Percentiles rank a stretch among this genome's conserved stretches.
Evolutionary conservation across 257 asterid species (phyloP).

Genomic region (Capsicum rhomboideum): DNA sequence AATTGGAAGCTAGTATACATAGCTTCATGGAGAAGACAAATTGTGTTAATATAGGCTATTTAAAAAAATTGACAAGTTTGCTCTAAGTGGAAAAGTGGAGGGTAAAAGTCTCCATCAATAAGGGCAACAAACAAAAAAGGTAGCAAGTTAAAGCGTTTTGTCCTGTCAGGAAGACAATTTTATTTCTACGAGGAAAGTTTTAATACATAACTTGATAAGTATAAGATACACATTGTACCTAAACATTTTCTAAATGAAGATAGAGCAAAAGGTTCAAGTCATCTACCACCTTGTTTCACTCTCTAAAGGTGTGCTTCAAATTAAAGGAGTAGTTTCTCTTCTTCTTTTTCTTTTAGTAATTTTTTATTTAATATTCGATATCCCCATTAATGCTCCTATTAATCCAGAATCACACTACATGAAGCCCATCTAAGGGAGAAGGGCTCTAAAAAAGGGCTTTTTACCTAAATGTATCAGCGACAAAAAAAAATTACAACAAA

Average conservation of each 20-base stretch:
- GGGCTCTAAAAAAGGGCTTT: rapidly evolving
- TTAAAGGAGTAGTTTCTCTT: not conserved
- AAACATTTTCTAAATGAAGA: not conserved
- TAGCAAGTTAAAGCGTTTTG: not conserved
- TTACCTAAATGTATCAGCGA: too few relatives aligned
- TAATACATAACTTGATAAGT: not conserved
- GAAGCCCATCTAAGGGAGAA: not conserved
- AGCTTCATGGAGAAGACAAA: not conserved
- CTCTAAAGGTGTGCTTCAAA: not conserved
- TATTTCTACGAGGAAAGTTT: not conserved
- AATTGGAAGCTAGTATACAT: not conserved
- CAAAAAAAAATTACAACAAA: too few relatives aligned
- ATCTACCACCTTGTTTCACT: not conserved
- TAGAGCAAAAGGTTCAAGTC: not conserved
- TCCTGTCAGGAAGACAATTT: not conserved
- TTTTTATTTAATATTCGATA: rapidly evolving
- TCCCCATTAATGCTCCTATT: rapidly evolving
- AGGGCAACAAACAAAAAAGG: not conserved
- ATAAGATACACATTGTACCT: not conserved
- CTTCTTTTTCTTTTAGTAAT: not conserved
- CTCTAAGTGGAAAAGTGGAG: not conserved
- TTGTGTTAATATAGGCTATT: not conserved
- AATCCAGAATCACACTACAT: rapidly evolving
- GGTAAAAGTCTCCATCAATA: not conserved
- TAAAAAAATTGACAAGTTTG: not conserved